phyloP scores from a whole-genome alignment of 352 stramenopile species.

The Phytophthora palmivora region DNA sequence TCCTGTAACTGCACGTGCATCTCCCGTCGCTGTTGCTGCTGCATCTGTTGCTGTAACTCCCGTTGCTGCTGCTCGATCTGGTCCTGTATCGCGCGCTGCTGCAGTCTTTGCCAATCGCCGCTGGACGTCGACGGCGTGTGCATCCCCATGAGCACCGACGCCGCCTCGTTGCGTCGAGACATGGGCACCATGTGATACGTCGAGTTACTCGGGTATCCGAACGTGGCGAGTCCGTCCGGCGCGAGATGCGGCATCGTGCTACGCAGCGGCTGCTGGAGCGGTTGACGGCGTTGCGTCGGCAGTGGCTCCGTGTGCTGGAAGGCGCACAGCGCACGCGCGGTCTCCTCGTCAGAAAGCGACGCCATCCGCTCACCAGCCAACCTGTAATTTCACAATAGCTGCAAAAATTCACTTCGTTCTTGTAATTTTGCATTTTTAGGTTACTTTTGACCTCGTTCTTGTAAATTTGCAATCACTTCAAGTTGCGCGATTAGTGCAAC shows the following conservation, averaged over 20 bases:
- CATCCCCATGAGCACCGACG: constrained; percentile 19
- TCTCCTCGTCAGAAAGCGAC: constrained; percentile 40
- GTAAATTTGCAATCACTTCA: constrained; percentile 23
- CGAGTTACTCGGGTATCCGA: constrained; percentile 12
- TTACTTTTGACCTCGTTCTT: no score
- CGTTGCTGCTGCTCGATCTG: constrained; percentile 31
- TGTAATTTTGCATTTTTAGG: no score
- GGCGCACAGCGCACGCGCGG: constrained; percentile 31
- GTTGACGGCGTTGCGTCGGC: no score
- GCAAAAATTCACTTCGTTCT: no score
- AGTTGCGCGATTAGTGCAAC: constrained; percentile 11
- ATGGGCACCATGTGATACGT: constrained; percentile 17
- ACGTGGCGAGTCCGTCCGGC: constrained; percentile 2
- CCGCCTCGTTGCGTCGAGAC: constrained; percentile 9
- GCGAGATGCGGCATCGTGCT: constrained; percentile 14
- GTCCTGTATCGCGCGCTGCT: constrained; percentile 30
- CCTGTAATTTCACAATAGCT: no score
- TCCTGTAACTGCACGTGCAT: constrained; percentile 25
- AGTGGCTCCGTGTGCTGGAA: constrained; percentile 26
- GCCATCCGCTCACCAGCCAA: no score
- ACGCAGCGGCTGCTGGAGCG: constrained; percentile 10
- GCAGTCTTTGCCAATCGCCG: constrained; percentile 31
- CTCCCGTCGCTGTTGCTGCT: no score
- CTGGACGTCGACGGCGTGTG: constrained; percentile 19
- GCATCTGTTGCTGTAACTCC: constrained; percentile 16